Evolutionary conservation across 208 protist species (phyloP), one percentile per base, ranked within the genome.

Genomic region (Trypanosoma congolense): DNA sequence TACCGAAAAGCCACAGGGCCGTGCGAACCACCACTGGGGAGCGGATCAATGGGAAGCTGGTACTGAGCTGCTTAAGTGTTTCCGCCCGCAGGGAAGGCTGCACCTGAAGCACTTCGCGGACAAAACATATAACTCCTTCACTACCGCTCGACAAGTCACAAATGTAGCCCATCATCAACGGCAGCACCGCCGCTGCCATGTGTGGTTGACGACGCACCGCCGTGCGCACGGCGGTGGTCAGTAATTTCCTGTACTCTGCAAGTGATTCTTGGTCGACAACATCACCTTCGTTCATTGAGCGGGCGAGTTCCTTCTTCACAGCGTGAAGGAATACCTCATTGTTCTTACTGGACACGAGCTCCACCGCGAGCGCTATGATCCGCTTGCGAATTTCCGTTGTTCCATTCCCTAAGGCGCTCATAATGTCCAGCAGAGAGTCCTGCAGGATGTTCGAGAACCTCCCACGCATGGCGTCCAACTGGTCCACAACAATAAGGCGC

Each of bases 401-500:
- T 21, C 91, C 77, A 38, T 80, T 84, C 46, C 70, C 79, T 21
- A 99, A 81, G 8, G 79, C 91, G 33, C 91, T 81, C 22, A 99
- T 49, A n/a, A 99, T 79, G 70, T 99, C 97, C 70, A 98, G 89
- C 25, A 98, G 54, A 16, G 93, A 74, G 40, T 98, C 91, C 81
- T 98, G 83, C 56, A 99, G 66, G 12, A 97, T 77, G 9, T 84
- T 53, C 28, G 73, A 65, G 72, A 90, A 84, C 35, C 57, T 65
- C 2, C 26, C 25, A 18, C 96, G 87, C 70, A 99, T 96, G 14
- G 87, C 79, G 31, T 90, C 76, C n/a, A 99, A 72, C 68, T 93
- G 77, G 47, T 98, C 95, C 12, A 99, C 72, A 8, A 98, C 94
- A 68, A 99, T 98, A 21, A 99, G 78, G 36, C 98, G 97, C n/a